Evolutionary conservation across 2,329 filamentous ascomycete species (phyloP), one percentile per base, ranked within the genome.

Genomic region (Hirsutella rhossiliensis): DNA sequence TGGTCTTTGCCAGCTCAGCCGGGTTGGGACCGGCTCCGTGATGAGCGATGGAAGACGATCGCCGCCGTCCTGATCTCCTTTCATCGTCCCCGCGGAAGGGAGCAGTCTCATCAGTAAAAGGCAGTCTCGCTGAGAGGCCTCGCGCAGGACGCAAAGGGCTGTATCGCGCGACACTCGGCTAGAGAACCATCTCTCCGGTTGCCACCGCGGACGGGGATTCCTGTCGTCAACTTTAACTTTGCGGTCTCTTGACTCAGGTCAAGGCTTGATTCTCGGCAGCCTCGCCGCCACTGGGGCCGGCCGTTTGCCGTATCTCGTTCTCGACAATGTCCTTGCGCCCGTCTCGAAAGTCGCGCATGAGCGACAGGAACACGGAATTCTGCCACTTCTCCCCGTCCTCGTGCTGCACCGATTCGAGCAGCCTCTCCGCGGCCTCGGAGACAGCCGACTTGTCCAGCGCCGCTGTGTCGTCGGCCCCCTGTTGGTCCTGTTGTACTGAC

Each of bases 331-430:
- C 66, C 48, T 69, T 69, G 19, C 54, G 61, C 2, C 67, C 66
- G 40, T 69, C 66, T 9, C 64, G 58, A 39, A 69, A 68, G 44
- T 69, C 66, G 17, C 64, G 62, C 66, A 69, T 69, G 4, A 69
- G 56, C 0, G 62, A 62, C 8, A 69, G 54, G 37, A 69, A 69
- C n/a, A 60, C 55, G 0, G 66, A 69, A 38, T 69, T 67, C 48
- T 67, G 65, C 66, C 66, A 69, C 49, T 69, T 69, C 9, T 69
- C 66, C 37, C 65, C 65, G 38, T 58, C 55, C 47, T 69, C 66
- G 43, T 69, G 66, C 49, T 66, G 57, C 20, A 69, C 66, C 3
- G 63, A 62, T 40, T 68, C 62, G 31, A 69, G 57, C 1, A 69
- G 61, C 19, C 63, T 59, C 47, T 65, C 60, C 7, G 66, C 66